A percentile compares a stretch with the other conserved stretches of the same genome.
phyloP scores from a whole-genome alignment of 495 filamentous ascomycete species.

The Penicillium salamii region DNA sequence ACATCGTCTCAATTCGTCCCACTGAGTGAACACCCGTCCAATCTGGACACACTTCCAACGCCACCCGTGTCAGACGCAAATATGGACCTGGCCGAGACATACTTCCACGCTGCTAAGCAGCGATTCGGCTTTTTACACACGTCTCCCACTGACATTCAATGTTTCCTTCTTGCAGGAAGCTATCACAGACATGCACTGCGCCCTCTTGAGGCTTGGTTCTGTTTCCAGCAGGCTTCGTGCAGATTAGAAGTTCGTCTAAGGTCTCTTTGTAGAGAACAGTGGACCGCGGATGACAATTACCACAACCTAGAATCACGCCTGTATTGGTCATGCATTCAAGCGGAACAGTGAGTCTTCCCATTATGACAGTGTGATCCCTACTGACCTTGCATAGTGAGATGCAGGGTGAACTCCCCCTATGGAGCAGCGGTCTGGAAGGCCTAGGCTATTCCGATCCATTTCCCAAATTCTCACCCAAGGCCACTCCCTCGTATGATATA shows the following conservation, averaged over 20 bases:
- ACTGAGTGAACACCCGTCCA: slow-evolving; percentile 9
- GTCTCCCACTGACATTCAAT: slow-evolving; percentile 25
- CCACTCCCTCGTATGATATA: slow-evolving; percentile 14
- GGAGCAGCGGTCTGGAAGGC: slow-evolving; percentile 24
- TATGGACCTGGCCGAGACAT: slow-evolving; percentile 22
- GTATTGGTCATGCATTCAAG: slow-evolving; percentile 31
- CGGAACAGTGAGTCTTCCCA: slow-evolving; percentile 19
- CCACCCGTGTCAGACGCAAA: slow-evolving; percentile 20
- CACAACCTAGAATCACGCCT: slow-evolving; percentile 26
- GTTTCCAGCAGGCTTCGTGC: slow-evolving; percentile 29
- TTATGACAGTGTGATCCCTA: background rate
- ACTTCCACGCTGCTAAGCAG: slow-evolving; percentile 28
- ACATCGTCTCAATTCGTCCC: slow-evolving; percentile 16
- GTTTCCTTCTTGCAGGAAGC: slow-evolving; percentile 25
- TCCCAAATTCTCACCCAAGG: slow-evolving; percentile 14
- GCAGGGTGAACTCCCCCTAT: slow-evolving; percentile 27
- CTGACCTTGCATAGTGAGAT: slow-evolving; percentile 19
- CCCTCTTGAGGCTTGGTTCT: slow-evolving; percentile 28
- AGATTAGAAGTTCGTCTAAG: slow-evolving; percentile 26
- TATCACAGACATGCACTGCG: slow-evolving; percentile 25
- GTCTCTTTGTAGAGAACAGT: slow-evolving; percentile 23
- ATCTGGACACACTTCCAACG: slow-evolving; percentile 18
- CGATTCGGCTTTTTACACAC: slow-evolving; percentile 23
- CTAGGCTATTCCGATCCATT: slow-evolving; percentile 21
- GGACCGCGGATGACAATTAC: slow-evolving; percentile 23